Conservation (phyloP, 2,329 filamentous ascomycete genomes). For the Sphaerulina musiva region DNA sequence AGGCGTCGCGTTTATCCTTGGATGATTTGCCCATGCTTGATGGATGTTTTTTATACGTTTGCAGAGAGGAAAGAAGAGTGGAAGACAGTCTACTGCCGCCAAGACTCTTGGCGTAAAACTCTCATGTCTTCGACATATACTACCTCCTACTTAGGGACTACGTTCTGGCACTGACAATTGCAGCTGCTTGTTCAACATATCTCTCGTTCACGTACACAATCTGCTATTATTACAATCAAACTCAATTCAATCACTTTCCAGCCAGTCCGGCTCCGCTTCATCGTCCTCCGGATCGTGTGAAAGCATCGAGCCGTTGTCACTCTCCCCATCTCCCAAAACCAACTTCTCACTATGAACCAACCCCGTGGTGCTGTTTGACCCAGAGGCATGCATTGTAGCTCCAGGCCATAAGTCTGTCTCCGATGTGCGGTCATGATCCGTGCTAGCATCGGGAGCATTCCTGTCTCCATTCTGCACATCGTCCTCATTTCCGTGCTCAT, state of each 20-base stretch:
- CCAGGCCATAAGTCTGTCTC: not conserved
- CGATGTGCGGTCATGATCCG: not conserved
- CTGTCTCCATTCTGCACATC: not conserved
- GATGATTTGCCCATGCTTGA: conserved; percentile 63
- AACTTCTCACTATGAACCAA: not conserved
- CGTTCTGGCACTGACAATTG: too few species aligned
- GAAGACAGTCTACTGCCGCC: too few species aligned
- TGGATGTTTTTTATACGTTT: too few species aligned
- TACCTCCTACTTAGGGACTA: too few species aligned
- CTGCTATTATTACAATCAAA: not conserved
- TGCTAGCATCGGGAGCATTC: not conserved
- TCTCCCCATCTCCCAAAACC: not conserved
- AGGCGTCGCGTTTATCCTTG: conserved; percentile 96
- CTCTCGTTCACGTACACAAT: not conserved
- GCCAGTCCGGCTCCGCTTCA: conserved; percentile 59
- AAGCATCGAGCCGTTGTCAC: conserved; percentile 44
- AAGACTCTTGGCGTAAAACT: too few species aligned
- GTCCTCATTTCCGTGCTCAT: not conserved
- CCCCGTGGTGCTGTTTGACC: not conserved
- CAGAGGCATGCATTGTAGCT: not conserved
- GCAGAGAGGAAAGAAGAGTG: too few species aligned
- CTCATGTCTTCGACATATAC: too few species aligned
- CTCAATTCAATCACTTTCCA: conserved; percentile 36
- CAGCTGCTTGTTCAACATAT: too few species aligned
- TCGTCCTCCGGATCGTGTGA: conserved; percentile 60